phyloP scores from a whole-genome alignment of 495 filamentous ascomycete genomes.

The Talaromyces ruber region DNA sequence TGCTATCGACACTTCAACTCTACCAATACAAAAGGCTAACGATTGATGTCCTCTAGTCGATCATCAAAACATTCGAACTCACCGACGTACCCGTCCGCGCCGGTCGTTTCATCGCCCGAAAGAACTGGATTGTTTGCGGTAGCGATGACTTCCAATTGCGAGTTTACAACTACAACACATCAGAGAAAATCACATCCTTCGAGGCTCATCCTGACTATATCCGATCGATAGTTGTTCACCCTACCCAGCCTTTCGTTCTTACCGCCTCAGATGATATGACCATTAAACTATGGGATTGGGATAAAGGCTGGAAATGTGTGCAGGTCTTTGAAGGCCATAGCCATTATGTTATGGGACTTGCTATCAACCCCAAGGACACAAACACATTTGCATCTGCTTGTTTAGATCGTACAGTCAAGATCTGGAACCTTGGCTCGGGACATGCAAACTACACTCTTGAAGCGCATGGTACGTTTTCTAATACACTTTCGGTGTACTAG shows the following conservation, averaged over 20 bases:
- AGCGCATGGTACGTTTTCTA: conserved; percentile 53
- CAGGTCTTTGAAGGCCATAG: conserved; percentile 97
- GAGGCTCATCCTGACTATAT: conserved; percentile 99
- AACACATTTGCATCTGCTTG: conserved; percentile 97
- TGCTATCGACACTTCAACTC: not conserved
- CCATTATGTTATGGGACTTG: conserved; percentile 97
- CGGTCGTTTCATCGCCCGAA: conserved; percentile 91
- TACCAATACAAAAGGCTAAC: not conserved
- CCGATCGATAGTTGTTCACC: conserved; percentile 94
- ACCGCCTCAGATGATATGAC: conserved; percentile 99
- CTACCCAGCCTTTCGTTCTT: conserved; percentile 89
- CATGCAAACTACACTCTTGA: conserved; percentile 93
- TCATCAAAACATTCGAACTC: conserved; percentile 98
- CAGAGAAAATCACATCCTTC: conserved; percentile 96
- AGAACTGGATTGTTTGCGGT: conserved; percentile 99
- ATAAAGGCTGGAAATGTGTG: conserved; percentile 95
- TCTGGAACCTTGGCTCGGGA: conserved; percentile 88
- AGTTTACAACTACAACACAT: conserved; percentile 98
- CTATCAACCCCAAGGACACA: conserved; percentile 99
- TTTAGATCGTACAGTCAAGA: conserved; percentile 94
- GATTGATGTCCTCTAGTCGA: conserved; percentile 41
- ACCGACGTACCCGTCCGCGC: conserved; percentile 98
- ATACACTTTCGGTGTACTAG: not conserved
- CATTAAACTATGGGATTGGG: conserved; percentile 99
- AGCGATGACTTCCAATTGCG: conserved; percentile 97